phyloP scores from a whole-genome alignment of 2,329 filamentous ascomycete genomes.

The Cladophialophora bantiana region DNA sequence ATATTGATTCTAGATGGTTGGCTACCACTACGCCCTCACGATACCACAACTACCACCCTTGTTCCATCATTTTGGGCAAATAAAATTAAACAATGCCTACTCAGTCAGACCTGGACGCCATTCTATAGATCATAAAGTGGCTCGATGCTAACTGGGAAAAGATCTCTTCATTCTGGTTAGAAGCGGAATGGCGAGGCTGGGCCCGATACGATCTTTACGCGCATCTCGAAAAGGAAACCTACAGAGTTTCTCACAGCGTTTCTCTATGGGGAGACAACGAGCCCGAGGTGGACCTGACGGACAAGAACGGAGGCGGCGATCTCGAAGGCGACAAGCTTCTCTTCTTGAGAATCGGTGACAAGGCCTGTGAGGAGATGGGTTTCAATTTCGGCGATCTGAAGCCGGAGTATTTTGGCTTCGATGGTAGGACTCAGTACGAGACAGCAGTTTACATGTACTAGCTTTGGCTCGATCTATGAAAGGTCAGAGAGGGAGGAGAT shows the following conservation, averaged over 20 bases:
- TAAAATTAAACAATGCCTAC: not conserved
- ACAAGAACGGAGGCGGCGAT: not conserved
- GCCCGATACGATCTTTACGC: slow-evolving; percentile 1
- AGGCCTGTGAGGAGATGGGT: not conserved
- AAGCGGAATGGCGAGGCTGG: not conserved
- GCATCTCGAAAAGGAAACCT: not conserved
- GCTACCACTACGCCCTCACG: no score
- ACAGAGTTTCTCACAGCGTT: not conserved
- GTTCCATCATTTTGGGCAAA: not conserved
- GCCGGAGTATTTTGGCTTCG: not conserved
- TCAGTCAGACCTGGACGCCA: not conserved
- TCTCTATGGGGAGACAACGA: not conserved
- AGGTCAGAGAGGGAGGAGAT: not conserved
- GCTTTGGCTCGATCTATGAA: not conserved
- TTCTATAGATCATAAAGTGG: not conserved
- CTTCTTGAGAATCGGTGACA: not conserved
- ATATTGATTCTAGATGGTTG: no score
- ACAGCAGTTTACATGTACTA: not conserved
- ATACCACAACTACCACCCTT: no score
- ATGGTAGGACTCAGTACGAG: not conserved
- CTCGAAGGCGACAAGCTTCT: not conserved
- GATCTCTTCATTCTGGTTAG: not conserved
- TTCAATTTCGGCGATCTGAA: not conserved
- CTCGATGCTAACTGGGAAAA: slow-evolving; percentile 1
- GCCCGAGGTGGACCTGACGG: not conserved